These are phyloP conservation scores for Picocystis sp. DNA, from an alignment of 163 green algal species.

Conservation along the genomic window DNA sequence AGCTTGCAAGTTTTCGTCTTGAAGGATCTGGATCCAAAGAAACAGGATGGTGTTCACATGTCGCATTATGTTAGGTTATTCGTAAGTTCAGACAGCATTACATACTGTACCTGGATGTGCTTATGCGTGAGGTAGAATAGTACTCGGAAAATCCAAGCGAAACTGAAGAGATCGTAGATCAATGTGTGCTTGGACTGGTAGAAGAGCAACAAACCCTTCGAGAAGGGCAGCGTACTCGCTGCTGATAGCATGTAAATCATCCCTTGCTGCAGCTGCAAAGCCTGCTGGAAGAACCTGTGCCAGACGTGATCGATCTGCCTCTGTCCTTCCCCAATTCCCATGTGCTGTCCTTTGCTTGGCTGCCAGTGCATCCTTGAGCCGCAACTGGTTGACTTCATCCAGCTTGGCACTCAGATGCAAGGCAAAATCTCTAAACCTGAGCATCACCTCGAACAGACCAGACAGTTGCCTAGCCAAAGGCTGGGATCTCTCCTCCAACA, in stretches of 20 bases:
- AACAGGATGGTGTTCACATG: too few relatives aligned
- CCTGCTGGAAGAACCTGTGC: constrained; percentile 8
- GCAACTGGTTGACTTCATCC: constrained; percentile 8
- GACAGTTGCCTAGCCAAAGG: constrained; percentile 21
- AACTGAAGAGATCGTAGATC: constrained; percentile 41
- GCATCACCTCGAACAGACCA: constrained; percentile 32
- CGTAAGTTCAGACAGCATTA: too few relatives aligned
- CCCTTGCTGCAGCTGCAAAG: constrained; percentile 8
- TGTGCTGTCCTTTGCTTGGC: constrained; percentile 12
- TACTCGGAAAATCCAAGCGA: constrained; percentile 25
- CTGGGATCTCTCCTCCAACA: constrained; percentile 24
- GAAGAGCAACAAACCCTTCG: constrained; percentile 26
- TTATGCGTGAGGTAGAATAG: neutral
- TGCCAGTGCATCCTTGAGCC: constrained; percentile 1
- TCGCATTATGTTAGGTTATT: too few relatives aligned
- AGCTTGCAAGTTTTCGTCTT: too few relatives aligned
- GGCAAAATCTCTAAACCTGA: constrained; percentile 29
- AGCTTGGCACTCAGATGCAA: constrained; percentile 30
- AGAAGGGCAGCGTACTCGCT: constrained; percentile 3
- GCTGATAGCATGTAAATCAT: neutral
- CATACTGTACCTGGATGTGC: too few relatives aligned
- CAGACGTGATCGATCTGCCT: constrained; percentile 3
- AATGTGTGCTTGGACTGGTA: constrained; percentile 22
- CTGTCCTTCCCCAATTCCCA: constrained; percentile 28
- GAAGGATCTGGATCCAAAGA: too few relatives aligned